Evolutionary conservation across 495 filamentous ascomycete genomes (phyloP).

Genomic region (Hypoxylon fuscum): DNA sequence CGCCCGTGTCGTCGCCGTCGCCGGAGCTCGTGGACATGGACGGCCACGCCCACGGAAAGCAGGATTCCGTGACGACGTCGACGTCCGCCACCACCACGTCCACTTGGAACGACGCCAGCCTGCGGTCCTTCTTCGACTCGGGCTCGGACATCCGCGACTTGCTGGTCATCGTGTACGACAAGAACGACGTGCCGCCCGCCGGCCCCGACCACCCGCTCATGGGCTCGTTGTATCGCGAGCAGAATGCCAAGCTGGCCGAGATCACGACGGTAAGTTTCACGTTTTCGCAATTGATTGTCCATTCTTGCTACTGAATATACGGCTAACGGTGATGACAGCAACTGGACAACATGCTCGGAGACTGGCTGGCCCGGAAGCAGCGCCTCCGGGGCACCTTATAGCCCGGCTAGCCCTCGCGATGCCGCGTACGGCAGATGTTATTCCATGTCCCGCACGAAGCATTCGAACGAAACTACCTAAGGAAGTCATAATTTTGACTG

Average conservation of each 20-base stretch:
- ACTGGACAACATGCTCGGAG: conserved; percentile 85
- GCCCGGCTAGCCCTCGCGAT: too few species aligned
- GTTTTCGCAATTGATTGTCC: neutral
- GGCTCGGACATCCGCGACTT: conserved; percentile 91
- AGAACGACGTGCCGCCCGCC: conserved; percentile 77
- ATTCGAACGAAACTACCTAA: too few species aligned
- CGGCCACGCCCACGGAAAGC: conserved; percentile 48
- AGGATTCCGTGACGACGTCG: conserved; percentile 56
- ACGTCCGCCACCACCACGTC: conserved; percentile 53
- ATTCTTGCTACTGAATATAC: neutral
- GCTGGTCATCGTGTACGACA: conserved; percentile 90
- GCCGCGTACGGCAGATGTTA: too few species aligned
- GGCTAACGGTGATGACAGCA: conserved; percentile 55
- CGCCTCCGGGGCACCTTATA: conserved; percentile 56
- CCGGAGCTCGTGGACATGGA: conserved; percentile 69
- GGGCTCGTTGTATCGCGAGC: conserved; percentile 80
- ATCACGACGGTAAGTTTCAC: conserved; percentile 71
- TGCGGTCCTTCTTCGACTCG: conserved; percentile 91
- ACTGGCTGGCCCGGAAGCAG: conserved; percentile 77
- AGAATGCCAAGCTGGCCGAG: conserved; percentile 80
- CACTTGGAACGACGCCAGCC: conserved; percentile 84
- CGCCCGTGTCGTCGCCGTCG: conserved; percentile 72
- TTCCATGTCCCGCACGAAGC: too few species aligned
- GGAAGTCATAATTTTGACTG: neutral
- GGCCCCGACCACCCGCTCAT: conserved; percentile 85